phyloP scores from a whole-genome alignment of 768 basidiomycete species.

The Lyophyllum decastes region DNA sequence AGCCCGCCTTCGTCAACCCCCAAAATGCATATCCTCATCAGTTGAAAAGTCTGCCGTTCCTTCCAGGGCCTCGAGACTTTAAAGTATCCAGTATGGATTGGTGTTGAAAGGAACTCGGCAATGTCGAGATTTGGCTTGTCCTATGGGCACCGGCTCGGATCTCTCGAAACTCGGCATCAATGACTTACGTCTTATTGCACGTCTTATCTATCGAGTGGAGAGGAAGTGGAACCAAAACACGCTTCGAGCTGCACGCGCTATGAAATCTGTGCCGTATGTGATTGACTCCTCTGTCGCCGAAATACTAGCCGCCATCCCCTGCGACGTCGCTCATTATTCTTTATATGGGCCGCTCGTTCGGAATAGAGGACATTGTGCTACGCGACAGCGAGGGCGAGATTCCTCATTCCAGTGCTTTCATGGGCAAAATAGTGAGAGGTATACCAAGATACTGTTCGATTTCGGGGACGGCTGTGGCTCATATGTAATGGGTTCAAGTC shows the following conservation, averaged over 20 bases:
- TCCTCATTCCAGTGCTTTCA: not conserved
- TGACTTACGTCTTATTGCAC: conserved; percentile 8
- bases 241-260: conserved; percentile 7
- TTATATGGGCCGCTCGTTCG: not conserved
- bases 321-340: conserved; percentile 13
- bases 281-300: not conserved
- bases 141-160: conserved; percentile 6
- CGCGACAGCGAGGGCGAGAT: conserved; percentile 7
- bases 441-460: no score
- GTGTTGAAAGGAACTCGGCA: conserved; percentile 4
- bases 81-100: conserved; percentile 15
- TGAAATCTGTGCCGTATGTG: conserved; percentile 3
- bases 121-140: conserved; percentile 9
- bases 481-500: no score
- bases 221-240: conserved; percentile 8
- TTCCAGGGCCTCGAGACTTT: conserved; percentile 7
- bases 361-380: not conserved
- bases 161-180: conserved; percentile 6
- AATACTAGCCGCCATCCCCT: conserved; percentile 15
- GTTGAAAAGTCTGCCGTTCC: conserved; percentile 13
- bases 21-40: not conserved
- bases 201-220: conserved; percentile 6
- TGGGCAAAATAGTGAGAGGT: not conserved
- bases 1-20: not conserved
- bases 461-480: no score